These are phyloP conservation scores for Aspergillus sp. DNA, from an alignment of 2,329 filamentous ascomycete genomes.

Conservation along the genomic window DNA sequence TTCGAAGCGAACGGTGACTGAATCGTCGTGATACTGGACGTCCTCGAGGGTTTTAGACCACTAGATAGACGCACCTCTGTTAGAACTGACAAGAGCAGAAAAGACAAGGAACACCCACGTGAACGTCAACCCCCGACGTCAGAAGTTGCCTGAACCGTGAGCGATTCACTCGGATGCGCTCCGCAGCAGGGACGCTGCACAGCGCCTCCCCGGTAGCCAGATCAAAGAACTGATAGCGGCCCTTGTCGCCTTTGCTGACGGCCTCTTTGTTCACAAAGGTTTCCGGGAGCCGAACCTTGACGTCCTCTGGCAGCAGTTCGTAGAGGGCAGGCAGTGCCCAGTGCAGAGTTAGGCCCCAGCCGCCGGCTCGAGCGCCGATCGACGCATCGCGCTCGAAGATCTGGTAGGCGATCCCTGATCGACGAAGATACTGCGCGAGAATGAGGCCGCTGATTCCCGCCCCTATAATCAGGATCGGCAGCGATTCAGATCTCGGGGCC, in stretches of 20 bases:
- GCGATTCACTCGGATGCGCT: conserved; percentile 51
- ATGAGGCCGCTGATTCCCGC: conserved; percentile 45
- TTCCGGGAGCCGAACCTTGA: conserved; percentile 49
- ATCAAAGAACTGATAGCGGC: conserved; percentile 58
- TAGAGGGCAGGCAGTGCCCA: conserved; percentile 59
- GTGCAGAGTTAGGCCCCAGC: conserved; percentile 65
- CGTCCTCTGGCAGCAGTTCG: conserved; percentile 50
- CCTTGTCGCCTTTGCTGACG: conserved; percentile 47
- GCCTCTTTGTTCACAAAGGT: conserved; percentile 56
- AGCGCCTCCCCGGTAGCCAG: conserved; percentile 51
- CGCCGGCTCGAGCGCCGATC: conserved; percentile 49
- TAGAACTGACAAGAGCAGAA: background rate
- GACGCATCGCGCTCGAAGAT: conserved; percentile 46
- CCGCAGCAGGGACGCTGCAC: conserved; percentile 46
- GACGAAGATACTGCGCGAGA: conserved; percentile 42
- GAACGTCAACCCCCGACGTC: conserved; percentile 47
- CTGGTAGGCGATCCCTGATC: conserved; percentile 32
- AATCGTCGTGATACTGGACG: conserved; percentile 35
- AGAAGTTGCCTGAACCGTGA: conserved; percentile 49
- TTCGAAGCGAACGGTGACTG: conserved; percentile 47
- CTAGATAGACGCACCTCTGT: conserved; percentile 17
- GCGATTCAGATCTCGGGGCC: conserved; percentile 16
- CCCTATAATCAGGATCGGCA: conserved; percentile 42
- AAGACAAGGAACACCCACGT: conserved; percentile 32
- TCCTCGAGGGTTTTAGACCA: conserved; percentile 40